phyloP scores from a whole-genome alignment of 2,329 filamentous ascomycete species.

The Pseudopithomyces maydicus region DNA sequence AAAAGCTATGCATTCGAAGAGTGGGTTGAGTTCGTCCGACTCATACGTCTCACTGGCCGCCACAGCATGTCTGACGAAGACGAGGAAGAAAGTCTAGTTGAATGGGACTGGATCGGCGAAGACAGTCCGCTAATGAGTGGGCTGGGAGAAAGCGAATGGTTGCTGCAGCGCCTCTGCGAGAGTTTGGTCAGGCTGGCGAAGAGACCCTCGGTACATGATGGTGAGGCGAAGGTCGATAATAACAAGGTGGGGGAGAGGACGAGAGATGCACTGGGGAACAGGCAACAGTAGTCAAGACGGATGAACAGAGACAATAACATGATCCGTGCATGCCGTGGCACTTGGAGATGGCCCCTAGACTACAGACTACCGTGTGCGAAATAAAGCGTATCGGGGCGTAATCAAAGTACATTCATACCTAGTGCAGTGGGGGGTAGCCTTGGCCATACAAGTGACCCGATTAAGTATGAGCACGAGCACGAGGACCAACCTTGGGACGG shows the following conservation, averaged over 20 bases:
- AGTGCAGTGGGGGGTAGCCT: too few relatives aligned
- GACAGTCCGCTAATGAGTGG: conserved; percentile 69
- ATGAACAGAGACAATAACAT: too few relatives aligned
- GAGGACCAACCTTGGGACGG: too few relatives aligned
- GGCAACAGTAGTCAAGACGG: too few relatives aligned
- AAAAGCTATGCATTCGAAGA: conserved; percentile 79
- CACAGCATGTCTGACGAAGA: conserved; percentile 47
- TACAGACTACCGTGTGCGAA: too few relatives aligned
- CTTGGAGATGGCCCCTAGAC: too few relatives aligned
- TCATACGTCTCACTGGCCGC: conserved; percentile 64
- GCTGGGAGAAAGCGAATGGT: conserved; percentile 68
- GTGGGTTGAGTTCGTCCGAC: conserved; percentile 81
- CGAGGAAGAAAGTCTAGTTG: conserved; percentile 63
- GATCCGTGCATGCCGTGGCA: too few relatives aligned
- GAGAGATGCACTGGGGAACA: not conserved
- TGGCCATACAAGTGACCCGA: too few relatives aligned
- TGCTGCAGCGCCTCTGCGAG: conserved; percentile 69
- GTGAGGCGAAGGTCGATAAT: conserved; percentile 12
- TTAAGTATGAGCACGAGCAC: too few relatives aligned
- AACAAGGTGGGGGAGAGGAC: not conserved
- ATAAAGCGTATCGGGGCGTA: too few relatives aligned
- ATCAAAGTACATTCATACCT: too few relatives aligned
- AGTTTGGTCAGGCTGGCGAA: conserved; percentile 56
- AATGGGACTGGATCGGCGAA: conserved; percentile 77
- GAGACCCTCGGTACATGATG: conserved; percentile 13